Evolutionary conservation across 805 yeast species (phyloP).

Genomic region (Teunomyces atbi): DNA sequence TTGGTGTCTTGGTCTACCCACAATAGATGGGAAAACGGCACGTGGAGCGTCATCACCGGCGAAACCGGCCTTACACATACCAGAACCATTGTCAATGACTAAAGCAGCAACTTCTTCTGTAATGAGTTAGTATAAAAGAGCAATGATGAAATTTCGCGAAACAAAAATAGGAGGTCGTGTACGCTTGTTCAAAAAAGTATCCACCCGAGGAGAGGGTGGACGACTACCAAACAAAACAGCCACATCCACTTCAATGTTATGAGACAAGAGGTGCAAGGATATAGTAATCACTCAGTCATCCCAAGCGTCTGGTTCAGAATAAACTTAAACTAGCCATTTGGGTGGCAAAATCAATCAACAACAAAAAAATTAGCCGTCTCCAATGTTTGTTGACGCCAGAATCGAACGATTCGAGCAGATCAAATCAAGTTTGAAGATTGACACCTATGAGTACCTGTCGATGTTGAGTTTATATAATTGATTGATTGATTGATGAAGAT

Average conservation of each 20-base stretch:
- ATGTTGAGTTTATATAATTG: not conserved
- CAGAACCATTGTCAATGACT: constrained; percentile 99
- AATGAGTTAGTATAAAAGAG: constrained; percentile 27
- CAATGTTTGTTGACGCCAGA: not conserved
- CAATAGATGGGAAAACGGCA: constrained; percentile 99
- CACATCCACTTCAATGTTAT: too few species aligned
- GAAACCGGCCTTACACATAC: constrained; percentile 99
- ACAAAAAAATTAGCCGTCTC: not conserved
- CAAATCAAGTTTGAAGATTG: not conserved
- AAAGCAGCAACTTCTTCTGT: constrained; percentile 52
- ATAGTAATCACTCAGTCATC: not conserved
- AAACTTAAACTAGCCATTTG: not conserved
- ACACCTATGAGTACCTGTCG: not conserved
- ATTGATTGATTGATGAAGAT: not conserved
- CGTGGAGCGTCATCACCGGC: constrained; percentile 99
- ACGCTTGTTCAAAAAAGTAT: not conserved
- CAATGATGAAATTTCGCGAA: not conserved
- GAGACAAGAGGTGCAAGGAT: too few species aligned
- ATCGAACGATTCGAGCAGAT: not conserved
- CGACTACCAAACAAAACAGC: not conserved
- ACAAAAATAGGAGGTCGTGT: constrained; percentile 8
- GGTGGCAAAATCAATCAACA: not conserved
- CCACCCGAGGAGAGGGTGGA: constrained; percentile 1
- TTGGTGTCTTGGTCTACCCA: constrained; percentile 99
- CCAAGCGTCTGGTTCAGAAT: too few species aligned